Percentiles rank a stretch among this genome's conserved stretches.
Conservation (phyloP, 345 rosid species). For the Mercurialis annua region DNA sequence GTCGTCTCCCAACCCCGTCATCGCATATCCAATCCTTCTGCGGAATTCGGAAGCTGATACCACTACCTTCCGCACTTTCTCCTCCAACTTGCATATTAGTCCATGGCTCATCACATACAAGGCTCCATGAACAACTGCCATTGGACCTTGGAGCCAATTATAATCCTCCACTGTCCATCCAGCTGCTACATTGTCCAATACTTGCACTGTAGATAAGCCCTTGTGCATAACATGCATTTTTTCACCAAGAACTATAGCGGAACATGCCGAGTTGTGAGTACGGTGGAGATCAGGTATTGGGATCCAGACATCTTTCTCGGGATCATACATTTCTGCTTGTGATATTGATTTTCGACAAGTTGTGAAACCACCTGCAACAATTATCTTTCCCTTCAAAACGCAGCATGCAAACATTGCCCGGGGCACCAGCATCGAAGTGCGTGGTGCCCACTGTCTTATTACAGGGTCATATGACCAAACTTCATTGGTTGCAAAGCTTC, state of each 20-base stretch:
- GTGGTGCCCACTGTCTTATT: constrained; percentile 56
- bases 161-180: constrained; percentile 79
- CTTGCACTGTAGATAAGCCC: constrained; percentile 85
- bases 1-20: constrained; percentile 71
- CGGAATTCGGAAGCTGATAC: constrained; percentile 80
- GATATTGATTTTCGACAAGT: constrained; percentile 84
- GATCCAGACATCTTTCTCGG: constrained; percentile 69
- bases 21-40: constrained; percentile 75
- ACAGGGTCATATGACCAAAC: constrained; percentile 93
- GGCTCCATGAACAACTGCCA: constrained; percentile 70
- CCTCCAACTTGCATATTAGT: constrained; percentile 54
- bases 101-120: constrained; percentile 72
- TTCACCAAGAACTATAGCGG: constrained; percentile 67
- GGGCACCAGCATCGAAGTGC: constrained; percentile 83
- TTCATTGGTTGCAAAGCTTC: constrained; percentile 86
- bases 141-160: constrained; percentile 86
- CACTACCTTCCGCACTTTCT: constrained; percentile 47
- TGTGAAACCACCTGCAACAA: constrained; percentile 94
- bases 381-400: constrained; percentile 71
- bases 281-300: constrained; percentile 80
- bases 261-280: constrained; percentile 86
- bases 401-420: constrained; percentile 98
- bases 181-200: constrained; percentile 51
- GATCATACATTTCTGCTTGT: constrained; percentile 90
- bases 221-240: constrained; percentile 81